Evolutionary conservation across 371 early-diverging fungal genomes (phyloP).

Genomic region (Dinochytrium kinnereticum): DNA sequence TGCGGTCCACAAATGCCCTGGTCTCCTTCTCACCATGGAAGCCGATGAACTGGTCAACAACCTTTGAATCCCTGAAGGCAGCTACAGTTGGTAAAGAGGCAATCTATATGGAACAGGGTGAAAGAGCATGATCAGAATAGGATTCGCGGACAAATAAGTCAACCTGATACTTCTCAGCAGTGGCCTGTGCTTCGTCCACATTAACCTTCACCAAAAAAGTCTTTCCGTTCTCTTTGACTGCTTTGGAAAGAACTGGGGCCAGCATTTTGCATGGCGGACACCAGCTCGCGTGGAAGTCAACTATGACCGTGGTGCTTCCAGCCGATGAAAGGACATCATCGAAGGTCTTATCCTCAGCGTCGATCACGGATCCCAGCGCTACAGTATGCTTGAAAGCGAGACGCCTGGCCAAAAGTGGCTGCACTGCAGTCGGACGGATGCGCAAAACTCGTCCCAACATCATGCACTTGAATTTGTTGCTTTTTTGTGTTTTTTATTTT

Average conservation of each 20-base stretch:
- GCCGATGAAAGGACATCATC: slow-evolving; percentile 31
- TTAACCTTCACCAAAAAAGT: slow-evolving; percentile 76
- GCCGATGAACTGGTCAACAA: slow-evolving; percentile 72
- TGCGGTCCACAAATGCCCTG: slow-evolving; percentile 60
- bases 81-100: slow-evolving; percentile 77
- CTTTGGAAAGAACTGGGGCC: slow-evolving; percentile 66
- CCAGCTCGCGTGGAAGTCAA: slow-evolving; percentile 89
- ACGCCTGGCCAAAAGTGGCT: not conserved
- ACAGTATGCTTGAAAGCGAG: not conserved
- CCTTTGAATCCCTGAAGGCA: slow-evolving; percentile 69
- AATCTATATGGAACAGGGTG: slow-evolving; percentile 45
- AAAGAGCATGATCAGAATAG: not conserved
- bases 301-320: slow-evolving; percentile 66
- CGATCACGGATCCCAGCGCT: slow-evolving; percentile 30
- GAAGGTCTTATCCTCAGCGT: slow-evolving; percentile 40
- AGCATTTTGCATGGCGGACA: slow-evolving; percentile 82
- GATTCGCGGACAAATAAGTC: not conserved
- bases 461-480: not conserved
- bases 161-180: slow-evolving; percentile 68
- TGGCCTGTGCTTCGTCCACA: slow-evolving; percentile 64
- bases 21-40: slow-evolving; percentile 56
- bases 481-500: too few species aligned
- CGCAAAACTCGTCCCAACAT: not conserved
- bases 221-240: slow-evolving; percentile 65
- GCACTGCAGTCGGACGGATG: not conserved